Base-by-base conservation (phyloP, 805 yeast genomes). In the Ogataea pini region DNA sequence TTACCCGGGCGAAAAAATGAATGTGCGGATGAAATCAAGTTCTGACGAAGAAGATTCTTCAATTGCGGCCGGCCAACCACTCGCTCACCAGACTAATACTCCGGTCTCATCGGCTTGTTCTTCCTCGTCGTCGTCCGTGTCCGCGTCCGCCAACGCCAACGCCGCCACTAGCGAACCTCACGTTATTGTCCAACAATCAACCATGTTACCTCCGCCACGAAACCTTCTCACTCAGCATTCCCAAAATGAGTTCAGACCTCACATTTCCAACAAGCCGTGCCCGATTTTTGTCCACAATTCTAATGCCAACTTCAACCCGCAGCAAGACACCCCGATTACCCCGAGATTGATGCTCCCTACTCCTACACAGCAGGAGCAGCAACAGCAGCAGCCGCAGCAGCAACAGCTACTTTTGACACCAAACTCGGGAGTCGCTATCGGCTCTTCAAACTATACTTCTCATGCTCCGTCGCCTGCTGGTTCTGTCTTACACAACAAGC, bases 1-100 rank as follows among this genome's bases (percentile, higher is more conserved):
- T 2, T 65, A 64, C 48, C 69, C 69, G 17, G 67, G 67, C 32
- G 66, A 63, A 47, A 64, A 64, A 46, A 54, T 63, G 34, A 64
- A 62, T 44, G 60, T 64, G 22, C 48, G 68, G 20, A 56, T 63
- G 20, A 57, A 61, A 42, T 58, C 46, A 14, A 46, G 47, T 42
- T 48, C 50, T 7, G 40, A 50, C 38, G 59, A 52, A 20, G 58
- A 60, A 24, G 48, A 46, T 10, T 41, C 45, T 16, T n/a, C 34
- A 4, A 4, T 31, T 3, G 18, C 17, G 4, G 18, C 34, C 3
- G 34, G 17, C 34, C 34, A 31, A 14, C n/a, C 32, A 7, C 7
- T 12, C 32, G 14, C 32, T 6, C 34, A 31, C 9, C 34, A 31
- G 34, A 31, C 16, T 31, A 31, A 13, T 36, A 7, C 48, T 37